A percentile compares a stretch with the other conserved stretches of the same genome.
These are phyloP conservation scores for Diplodia intermedia DNA, from an alignment of 2,329 filamentous ascomycete genomes.

Conservation along the genomic window DNA sequence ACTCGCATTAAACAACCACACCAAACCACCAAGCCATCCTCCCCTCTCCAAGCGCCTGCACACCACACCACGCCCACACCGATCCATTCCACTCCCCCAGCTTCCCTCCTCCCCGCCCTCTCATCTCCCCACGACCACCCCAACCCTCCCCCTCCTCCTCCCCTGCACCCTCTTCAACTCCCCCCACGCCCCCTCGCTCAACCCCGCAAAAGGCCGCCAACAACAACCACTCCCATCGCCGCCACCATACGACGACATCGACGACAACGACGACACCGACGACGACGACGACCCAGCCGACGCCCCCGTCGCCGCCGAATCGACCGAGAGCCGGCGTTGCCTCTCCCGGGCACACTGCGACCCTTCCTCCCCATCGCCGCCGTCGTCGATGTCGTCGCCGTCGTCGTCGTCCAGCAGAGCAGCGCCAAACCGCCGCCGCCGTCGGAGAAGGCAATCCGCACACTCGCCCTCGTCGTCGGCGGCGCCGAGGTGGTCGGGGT, in stretches of 20 bases:
- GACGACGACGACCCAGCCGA: background rate
- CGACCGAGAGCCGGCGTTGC: background rate
- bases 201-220: background rate
- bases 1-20: background rate
- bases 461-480: background rate
- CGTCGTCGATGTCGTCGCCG: background rate
- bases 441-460: background rate
- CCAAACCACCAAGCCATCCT: too few relatives aligned
- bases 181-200: background rate
- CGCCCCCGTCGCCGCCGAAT: background rate
- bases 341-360: too few relatives aligned
- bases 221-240: too few relatives aligned
- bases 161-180: background rate
- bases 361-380: too few relatives aligned
- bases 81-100: background rate
- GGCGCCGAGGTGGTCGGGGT: conserved; percentile 1
- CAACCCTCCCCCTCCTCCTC: background rate
- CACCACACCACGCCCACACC: too few relatives aligned
- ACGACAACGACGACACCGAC: background rate
- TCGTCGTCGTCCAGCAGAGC: background rate
- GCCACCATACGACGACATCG: background rate
- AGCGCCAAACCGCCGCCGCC: background rate
- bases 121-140: background rate
- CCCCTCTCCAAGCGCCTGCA: background rate
- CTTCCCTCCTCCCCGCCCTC: background rate